Conservation (phyloP, 768 basidiomycete species). For the Psilocybe cyanescens region DNA sequence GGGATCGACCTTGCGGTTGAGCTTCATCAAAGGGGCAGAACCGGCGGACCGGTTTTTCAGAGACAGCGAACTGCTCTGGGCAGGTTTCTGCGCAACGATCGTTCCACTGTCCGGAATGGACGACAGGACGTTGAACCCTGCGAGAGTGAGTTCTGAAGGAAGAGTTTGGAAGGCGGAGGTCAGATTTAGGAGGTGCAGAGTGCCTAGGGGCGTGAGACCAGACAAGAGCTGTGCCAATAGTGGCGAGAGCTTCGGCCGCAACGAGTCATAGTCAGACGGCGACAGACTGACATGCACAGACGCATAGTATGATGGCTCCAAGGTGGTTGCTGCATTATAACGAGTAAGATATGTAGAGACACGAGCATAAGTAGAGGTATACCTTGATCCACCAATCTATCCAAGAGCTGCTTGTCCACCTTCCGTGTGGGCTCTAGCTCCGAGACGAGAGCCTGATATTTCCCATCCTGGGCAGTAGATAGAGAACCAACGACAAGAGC, state of each 20-base stretch:
- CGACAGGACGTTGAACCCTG: conserved; percentile 67
- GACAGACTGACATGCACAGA: conserved; percentile 74
- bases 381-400: conserved; percentile 85
- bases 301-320: conserved; percentile 58
- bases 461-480: conserved; percentile 76
- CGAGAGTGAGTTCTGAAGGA: conserved; percentile 61
- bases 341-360: conserved; percentile 2
- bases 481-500: conserved; percentile 81
- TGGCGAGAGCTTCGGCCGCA: conserved; percentile 52
- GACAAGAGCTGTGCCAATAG: conserved; percentile 65
- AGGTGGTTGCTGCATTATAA: conserved; percentile 52
- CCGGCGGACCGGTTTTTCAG: conserved; percentile 41
- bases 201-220: conserved; percentile 69
- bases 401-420: conserved; percentile 82
- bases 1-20: conserved; percentile 57
- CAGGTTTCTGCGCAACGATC: conserved; percentile 76
- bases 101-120: conserved; percentile 39
- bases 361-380: conserved; percentile 18
- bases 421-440: conserved; percentile 54
- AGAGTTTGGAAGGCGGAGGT: conserved; percentile 45
- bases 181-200: conserved; percentile 66
- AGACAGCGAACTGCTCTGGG: conserved; percentile 44
- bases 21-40: conserved; percentile 37
- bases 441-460: conserved; percentile 72
- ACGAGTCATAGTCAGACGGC: conserved; percentile 59